Base-by-base conservation (phyloP, 805 yeast species). In the Kuraishia hungarica region DNA sequence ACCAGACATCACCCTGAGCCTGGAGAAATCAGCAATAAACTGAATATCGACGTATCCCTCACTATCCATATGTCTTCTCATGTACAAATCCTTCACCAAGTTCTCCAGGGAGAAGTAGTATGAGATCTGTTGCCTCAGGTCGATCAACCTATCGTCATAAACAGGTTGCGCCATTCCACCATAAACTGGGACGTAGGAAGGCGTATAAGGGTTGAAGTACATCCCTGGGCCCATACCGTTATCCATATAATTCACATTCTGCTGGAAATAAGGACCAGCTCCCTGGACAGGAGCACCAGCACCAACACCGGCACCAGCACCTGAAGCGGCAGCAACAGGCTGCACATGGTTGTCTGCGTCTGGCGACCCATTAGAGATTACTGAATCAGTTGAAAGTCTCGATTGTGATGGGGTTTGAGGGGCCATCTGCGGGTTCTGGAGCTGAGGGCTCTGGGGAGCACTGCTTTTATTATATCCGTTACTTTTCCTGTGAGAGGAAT, bases 51-150 rank as follows among this genome's bases (percentile, higher is more conserved):
- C 78, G 77, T 85, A 84, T 26, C 97, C 97, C 57, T 82, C 76
- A 51, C 78, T 63, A 68, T 84, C 81, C 96, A 93, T 88, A 63
- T 87, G 88, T 59, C 82, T 80, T 70, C 97, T 83, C 70, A 94
- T 76, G 67, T 73, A 93, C 53, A 85, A 73, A 72, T 94, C 99
- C 71, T 90, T 88, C 62, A 86, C 75, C 71, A 94, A 77, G 71
- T 94, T 94, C 63, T 90, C 96, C 53, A 84, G 76, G 35, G 96
- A 86, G 73, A 94, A 88, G 70, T 94, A 94, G 75, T 94, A 94
- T 67, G 89, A 93, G 54, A 93, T 75, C 75, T 92, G 98, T 19
- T 52, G 50, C n/a, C 43, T 21, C 39, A 52, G 50, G 68, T 68
- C 69, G 5, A 79, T 63, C 29, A 67, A 56, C 21, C 62, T 60